A percentile compares a stretch with the other conserved stretches of the same genome.
Evolutionary conservation across 441 rosid genomes (phyloP).

Genomic region (Mallotus repandus): DNA sequence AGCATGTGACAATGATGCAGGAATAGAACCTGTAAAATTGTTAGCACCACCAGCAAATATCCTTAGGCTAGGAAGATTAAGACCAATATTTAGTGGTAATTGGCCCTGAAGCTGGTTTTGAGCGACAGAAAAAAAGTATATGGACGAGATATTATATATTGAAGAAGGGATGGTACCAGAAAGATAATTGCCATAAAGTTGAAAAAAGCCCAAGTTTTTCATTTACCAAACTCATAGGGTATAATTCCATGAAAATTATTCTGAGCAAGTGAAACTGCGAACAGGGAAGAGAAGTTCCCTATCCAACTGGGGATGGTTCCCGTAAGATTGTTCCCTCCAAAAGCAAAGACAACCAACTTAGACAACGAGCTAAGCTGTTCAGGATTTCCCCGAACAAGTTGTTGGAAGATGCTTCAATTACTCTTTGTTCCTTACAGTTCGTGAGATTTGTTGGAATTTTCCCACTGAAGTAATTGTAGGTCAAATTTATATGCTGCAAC

Average conservation of each 20-base stretch:
- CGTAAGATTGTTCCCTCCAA: conserved; percentile 36
- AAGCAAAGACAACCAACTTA: conserved; percentile 21
- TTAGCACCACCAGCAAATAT: conserved; percentile 32
- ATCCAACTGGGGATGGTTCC: conserved; percentile 46
- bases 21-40: conserved; percentile 39
- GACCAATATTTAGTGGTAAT: conserved; percentile 34
- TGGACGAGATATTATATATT: conserved; percentile 42
- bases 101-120: conserved; percentile 45
- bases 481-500: conserved; percentile 31
- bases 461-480: conserved; percentile 33
- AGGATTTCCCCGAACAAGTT: conserved; percentile 39
- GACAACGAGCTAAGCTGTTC: conserved; percentile 29
- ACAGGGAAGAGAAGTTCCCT: conserved; percentile 43
- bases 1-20: conserved; percentile 38
- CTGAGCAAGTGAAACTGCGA: conserved; percentile 6
- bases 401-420: conserved; percentile 24
- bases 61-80: conserved; percentile 32
- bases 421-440: conserved; percentile 23
- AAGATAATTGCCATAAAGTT: conserved; percentile 32
- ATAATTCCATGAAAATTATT: conserved; percentile 37
- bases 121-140: conserved; percentile 30
- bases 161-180: conserved; percentile 42
- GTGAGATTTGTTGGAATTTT: conserved; percentile 35
- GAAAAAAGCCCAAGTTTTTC: conserved; percentile 27
- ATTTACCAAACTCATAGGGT: conserved; percentile 40